A percentile compares a stretch with the other conserved stretches of the same genome.
These are phyloP conservation scores for Yarrowia sp. DNA, from an alignment of 805 yeast species.

Conservation along the genomic window DNA sequence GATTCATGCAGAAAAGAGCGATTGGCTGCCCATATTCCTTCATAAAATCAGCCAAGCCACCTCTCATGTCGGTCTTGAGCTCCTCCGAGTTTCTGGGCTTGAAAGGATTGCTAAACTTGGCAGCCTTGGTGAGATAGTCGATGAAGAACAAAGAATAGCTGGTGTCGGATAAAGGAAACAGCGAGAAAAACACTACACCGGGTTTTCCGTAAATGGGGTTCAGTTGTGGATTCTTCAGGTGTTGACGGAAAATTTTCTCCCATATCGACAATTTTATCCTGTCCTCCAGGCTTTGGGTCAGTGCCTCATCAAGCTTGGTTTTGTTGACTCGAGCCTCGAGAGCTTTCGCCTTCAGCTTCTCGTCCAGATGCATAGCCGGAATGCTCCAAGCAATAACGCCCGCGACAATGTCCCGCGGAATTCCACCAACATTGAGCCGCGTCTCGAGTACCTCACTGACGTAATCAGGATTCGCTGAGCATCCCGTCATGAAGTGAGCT, in stretches of 20 bases:
- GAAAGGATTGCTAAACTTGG: not conserved
- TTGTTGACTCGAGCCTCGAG: not conserved
- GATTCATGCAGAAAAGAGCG: not conserved
- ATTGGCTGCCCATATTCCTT: not conserved
- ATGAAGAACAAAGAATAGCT: not conserved
- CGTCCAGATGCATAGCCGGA: not conserved
- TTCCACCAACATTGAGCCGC: not conserved
- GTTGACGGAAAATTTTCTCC: not conserved
- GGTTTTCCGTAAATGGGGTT: not conserved
- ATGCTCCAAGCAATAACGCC: not conserved
- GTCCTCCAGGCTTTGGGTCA: not conserved
- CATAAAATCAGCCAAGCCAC: not conserved
- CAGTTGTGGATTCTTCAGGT: not conserved
- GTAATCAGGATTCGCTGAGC: not conserved
- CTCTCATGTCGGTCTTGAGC: not conserved
- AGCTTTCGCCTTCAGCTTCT: not conserved
- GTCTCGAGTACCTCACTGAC: not conserved
- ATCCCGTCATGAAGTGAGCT: not conserved
- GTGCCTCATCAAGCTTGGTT: not conserved
- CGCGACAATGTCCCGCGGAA: not conserved
- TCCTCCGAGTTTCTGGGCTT: too few species aligned
- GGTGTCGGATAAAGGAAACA: not conserved
- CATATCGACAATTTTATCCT: not conserved
- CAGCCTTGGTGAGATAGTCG: not conserved
- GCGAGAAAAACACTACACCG: not conserved